phyloP scores from a whole-genome alignment of 1,139 yeast genomes.

The Fermentozyma sake region DNA sequence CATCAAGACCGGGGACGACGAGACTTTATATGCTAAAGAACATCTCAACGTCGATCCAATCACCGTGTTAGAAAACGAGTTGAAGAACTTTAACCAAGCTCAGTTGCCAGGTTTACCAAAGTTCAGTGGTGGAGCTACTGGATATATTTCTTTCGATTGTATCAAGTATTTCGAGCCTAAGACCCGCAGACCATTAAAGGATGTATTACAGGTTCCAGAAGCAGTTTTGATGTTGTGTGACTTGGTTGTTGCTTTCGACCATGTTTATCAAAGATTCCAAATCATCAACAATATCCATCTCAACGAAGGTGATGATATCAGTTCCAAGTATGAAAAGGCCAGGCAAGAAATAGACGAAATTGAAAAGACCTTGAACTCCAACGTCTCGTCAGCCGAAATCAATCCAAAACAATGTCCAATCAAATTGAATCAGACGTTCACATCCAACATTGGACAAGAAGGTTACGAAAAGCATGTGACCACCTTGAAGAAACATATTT shows the following conservation, averaged over 20 bases:
- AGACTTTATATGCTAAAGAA: slow-evolving; percentile 26
- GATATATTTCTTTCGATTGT: slow-evolving; percentile 94
- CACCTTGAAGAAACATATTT: slow-evolving; percentile 71
- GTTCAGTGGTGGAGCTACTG: slow-evolving; percentile 93
- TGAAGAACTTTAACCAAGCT: slow-evolving; percentile 61
- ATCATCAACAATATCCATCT: slow-evolving; percentile 69
- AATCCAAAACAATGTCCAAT: slow-evolving; percentile 67
- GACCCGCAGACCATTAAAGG: slow-evolving; percentile 69
- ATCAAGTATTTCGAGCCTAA: slow-evolving; percentile 93
- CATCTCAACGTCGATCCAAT: slow-evolving; percentile 67
- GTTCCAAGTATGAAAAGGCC: slow-evolving; percentile 55
- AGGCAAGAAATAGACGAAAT: slow-evolving; percentile 52
- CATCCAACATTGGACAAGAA: slow-evolving; percentile 86
- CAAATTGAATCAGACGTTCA: slow-evolving; percentile 57
- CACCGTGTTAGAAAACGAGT: slow-evolving; percentile 64
- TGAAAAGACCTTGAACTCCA: slow-evolving; percentile 41
- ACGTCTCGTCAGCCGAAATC: slow-evolving; percentile 23
- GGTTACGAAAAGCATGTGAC: slow-evolving; percentile 86
- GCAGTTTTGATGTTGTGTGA: slow-evolving; percentile 90
- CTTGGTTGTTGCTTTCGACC: slow-evolving; percentile 85
- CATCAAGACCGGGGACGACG: slow-evolving; percentile 68
- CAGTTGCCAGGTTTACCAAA: slow-evolving; percentile 77
- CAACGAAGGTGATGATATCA: no score
- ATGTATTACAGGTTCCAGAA: slow-evolving; percentile 81
- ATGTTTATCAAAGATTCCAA: slow-evolving; percentile 89